Evolutionary conservation across 768 basidiomycete species (phyloP).

Genomic region (Kondoa subrosea): DNA sequence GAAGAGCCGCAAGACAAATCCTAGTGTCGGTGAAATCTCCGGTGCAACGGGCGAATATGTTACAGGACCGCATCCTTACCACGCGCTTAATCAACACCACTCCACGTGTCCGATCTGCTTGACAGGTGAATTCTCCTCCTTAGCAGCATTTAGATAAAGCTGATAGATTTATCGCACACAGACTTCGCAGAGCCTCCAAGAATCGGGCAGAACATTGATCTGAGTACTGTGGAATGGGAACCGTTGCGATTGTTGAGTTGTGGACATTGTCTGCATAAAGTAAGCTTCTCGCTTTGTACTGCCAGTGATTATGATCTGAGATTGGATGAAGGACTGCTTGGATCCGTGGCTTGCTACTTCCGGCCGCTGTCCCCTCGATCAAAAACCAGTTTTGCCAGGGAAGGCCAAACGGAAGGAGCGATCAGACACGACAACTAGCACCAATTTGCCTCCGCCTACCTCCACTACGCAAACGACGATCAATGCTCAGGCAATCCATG

Average conservation of each 20-base stretch:
- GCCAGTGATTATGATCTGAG: not conserved
- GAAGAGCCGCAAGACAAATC: slow-evolving; percentile 6
- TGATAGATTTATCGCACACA: not conserved
- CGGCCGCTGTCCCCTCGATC: slow-evolving; percentile 8
- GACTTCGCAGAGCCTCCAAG: not conserved
- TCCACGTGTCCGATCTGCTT: slow-evolving; percentile 21
- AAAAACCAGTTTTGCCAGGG: not conserved
- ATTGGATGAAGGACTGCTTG: not conserved
- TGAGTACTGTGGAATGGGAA: slow-evolving; percentile 1
- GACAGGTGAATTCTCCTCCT: not conserved
- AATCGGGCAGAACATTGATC: not conserved
- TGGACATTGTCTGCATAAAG: not conserved
- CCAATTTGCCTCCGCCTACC: not conserved
- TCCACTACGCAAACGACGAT: too few species aligned
- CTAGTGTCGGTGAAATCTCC: not conserved
- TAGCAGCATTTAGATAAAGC: not conserved
- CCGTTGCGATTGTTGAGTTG: slow-evolving; percentile 6
- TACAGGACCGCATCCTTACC: slow-evolving; percentile 11
- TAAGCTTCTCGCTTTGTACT: not conserved
- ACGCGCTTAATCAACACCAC: slow-evolving; percentile 12
- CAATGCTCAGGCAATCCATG: too few species aligned
- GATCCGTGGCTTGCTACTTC: slow-evolving; percentile 9
- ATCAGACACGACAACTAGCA: not conserved
- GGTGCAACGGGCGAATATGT: not conserved
- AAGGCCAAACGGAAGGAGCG: not conserved